Evolutionary conservation across 2,329 filamentous ascomycete species (phyloP), one percentile per base, ranked within the genome.

Genomic region (Penicillium vulpinum): DNA sequence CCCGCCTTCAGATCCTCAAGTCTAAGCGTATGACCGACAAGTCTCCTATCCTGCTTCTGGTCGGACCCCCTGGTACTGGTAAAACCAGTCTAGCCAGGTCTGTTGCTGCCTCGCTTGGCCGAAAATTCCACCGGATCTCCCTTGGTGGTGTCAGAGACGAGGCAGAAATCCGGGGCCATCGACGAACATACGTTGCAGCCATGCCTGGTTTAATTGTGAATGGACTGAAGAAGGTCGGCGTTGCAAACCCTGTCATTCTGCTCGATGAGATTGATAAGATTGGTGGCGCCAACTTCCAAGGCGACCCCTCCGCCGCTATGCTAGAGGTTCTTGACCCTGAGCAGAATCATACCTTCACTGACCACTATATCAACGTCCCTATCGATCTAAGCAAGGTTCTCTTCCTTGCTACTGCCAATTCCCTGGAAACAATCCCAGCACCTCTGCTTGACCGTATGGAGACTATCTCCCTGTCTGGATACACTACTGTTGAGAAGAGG

Each of bases 201-300:
- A 97, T 99, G 93, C 94, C 94, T 10, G 94, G 94, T 52, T 81
- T 97, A 54, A 89, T 99, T 57, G 92, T 97, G 29, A 92, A 92
- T 72, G 94, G 93, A 0, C 74, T 99, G 54, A 92, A 94, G 78
- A 99, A 97, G 78, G 93, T 95, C 31, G 93, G 92, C 45, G 93
- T 97, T 21, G 86, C 91, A 3, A 99, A 99, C 70, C 94, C 94
- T 0, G 93, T 99, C 55, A 90, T 99, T 77, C 78, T 99, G 44
- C 86, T 99, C 13, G 94, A 99, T 70, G 94, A 99, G 78, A 97
- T 99, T 65, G 94, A 99, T 81, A 99, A 99, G 81, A 85, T 99
- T 60, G 92, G 92, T 61, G 87, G 88, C 57, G 87, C 91, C 35
- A 97, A 93, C 73, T 89, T 94, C 73, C 92, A 99, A 65, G 94